A percentile compares a stretch with the other conserved stretches of the same genome.
Conservation (phyloP, 257 asterid genomes). For the Avicennia marina region DNA sequence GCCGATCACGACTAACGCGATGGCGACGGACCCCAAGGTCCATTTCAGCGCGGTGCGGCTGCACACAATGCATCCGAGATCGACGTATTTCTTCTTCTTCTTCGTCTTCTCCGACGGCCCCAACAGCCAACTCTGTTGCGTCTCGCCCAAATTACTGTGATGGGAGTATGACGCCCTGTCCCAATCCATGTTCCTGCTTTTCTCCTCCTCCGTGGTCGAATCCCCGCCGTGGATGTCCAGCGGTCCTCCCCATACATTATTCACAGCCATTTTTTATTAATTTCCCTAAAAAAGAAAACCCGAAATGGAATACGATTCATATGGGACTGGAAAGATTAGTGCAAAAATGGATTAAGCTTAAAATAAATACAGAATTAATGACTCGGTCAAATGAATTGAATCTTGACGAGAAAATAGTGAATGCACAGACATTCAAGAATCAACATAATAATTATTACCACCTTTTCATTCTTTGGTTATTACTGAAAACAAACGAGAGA, state of each 20-base stretch:
- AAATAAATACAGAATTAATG: conserved; percentile 1
- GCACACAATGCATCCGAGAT: conserved; percentile 66
- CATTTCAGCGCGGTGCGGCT: conserved; percentile 57
- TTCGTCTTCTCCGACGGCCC: conserved; percentile 46
- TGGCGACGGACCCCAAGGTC: conserved; percentile 26
- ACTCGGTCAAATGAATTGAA: conserved; percentile 28
- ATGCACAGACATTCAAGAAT: conserved; percentile 15
- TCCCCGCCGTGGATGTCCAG: conserved; percentile 53
- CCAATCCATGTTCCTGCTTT: conserved; percentile 50
- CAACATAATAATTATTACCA: neutral
- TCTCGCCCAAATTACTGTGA: conserved; percentile 53
- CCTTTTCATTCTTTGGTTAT: neutral
- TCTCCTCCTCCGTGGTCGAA: conserved; percentile 43
- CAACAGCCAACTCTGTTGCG: conserved; percentile 84
- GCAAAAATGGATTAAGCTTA: conserved; percentile 6
- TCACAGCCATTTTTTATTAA: too few species aligned
- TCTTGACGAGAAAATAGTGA: conserved; percentile 7
- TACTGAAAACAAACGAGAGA: neutral
- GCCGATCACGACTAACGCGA: conserved; percentile 51
- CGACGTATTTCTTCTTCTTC: conserved; percentile 69
- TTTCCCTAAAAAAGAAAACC: too few species aligned
- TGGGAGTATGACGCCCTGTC: conserved; percentile 55
- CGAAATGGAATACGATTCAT: neutral
- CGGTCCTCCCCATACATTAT: conserved; percentile 91
- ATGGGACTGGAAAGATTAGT: neutral